phyloP scores from a whole-genome alignment of 2,329 filamentous ascomycete genomes.

The Fusarium camptoceras region DNA sequence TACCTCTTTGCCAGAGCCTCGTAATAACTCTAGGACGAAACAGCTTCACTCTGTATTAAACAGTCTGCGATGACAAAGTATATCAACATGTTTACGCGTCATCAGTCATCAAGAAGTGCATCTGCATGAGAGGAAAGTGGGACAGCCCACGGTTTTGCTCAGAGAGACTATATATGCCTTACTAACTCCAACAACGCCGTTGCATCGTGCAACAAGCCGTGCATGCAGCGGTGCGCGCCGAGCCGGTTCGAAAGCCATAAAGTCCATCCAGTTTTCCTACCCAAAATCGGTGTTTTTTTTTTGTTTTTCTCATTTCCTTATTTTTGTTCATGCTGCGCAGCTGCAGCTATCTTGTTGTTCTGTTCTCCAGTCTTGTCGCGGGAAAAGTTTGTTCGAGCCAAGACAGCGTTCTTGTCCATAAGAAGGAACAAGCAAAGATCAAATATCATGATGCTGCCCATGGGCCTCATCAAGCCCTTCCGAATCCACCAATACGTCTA shows the following conservation, averaged over 20 bases:
- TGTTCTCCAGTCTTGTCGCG: slow-evolving; percentile 29
- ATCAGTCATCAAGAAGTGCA: slow-evolving; percentile 2
- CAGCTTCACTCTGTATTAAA: neutral
- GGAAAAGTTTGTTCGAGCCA: slow-evolving; percentile 21
- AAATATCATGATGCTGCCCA: slow-evolving; percentile 30
- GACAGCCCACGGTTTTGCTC: slow-evolving; percentile 41
- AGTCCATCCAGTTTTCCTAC: slow-evolving; percentile 44
- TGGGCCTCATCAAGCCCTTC: slow-evolving; percentile 22
- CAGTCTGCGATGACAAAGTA: no score
- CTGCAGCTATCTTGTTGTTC: slow-evolving; percentile 27
- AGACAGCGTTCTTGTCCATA: slow-evolving; percentile 22
- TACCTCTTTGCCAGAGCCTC: slow-evolving; percentile 1
- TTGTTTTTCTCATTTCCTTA: slow-evolving; percentile 45
- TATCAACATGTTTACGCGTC: neutral
- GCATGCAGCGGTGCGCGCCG: slow-evolving; percentile 22
- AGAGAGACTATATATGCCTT: slow-evolving; percentile 45
- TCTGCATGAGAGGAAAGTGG: slow-evolving; percentile 39
- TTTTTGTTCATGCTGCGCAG: slow-evolving; percentile 32
- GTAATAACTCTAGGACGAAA: neutral
- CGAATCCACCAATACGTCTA: slow-evolving; percentile 43
- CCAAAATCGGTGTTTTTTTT: slow-evolving; percentile 38
- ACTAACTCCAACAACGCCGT: slow-evolving; percentile 35
- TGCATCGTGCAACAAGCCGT: slow-evolving; percentile 16
- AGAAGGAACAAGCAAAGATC: slow-evolving; percentile 24
- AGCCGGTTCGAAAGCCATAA: slow-evolving; percentile 43